Base-by-base conservation (phyloP, 345 rosid genomes). In the Fremontodendron californicum region DNA sequence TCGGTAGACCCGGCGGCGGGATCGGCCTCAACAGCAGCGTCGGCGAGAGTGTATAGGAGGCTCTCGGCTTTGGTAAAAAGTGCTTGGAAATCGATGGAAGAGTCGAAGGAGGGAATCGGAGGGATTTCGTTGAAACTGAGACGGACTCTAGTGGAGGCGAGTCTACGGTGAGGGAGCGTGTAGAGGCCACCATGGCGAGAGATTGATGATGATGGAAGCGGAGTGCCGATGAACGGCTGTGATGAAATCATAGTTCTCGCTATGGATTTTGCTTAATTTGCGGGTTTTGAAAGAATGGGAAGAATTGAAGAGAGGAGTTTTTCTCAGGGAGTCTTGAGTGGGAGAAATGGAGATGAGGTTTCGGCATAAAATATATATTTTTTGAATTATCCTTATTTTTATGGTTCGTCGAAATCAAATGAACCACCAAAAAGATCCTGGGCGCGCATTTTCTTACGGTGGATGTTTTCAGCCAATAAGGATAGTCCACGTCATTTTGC, bases 221-320 rank as follows among this genome's bases (percentile, higher is more conserved):
- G 84, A 2, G 87, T 70, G 46, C 93, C 93, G 78, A 90, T 63
- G 91, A 96, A 91, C 33, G 92, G 79, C 9, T 97, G 90, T 15
- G 93, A 91, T 71, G 96, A 93, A 83, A 96, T 88, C 42, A 93
- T 84, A 71, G 88, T 82, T 81, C 88, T 91, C 88, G 97, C 96
- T 98, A 93, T 95, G 86, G 81, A 61, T 37, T 62, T 55, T 39
- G 16, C 27, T n/a, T 60, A 55, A 46, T 3, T 16, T 2, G 18
- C 9, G 60, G 40, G 11, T 8, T 42, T 31, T 8, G 4, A 9
- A 10, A 51, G 23, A 49, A 46, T 13, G 19, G 6, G 10, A 74
- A 23, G n/a, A 23, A 5, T 9, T 40, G 48, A 29, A 25, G 74
- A 21, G 29, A n/a, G n/a, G n/a, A n/a, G n/a, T 46, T 16, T 9